phyloP scores from a whole-genome alignment of 768 basidiomycete genomes.

The Bullera alba region DNA sequence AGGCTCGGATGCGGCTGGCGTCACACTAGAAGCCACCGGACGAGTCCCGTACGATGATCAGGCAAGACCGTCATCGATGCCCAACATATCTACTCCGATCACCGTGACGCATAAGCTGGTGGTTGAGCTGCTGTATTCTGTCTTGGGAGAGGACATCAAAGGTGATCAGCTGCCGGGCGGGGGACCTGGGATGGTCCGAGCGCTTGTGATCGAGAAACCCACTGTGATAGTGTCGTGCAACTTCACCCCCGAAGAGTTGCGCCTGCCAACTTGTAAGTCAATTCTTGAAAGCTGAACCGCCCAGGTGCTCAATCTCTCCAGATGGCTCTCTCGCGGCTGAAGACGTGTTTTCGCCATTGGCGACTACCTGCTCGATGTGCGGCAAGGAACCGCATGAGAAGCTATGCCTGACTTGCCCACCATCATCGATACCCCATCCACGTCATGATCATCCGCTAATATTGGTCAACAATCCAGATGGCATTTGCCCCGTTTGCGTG shows the following conservation, averaged over 20 bases:
- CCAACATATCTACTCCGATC: conserved; percentile 11
- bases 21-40: conserved; percentile 13
- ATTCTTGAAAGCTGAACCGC: too few species aligned
- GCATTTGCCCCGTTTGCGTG: not conserved
- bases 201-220: conserved; percentile 22
- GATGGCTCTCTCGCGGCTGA: not conserved
- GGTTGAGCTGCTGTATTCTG: conserved; percentile 32
- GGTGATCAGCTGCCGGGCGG: conserved; percentile 11
- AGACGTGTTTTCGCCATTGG: not conserved
- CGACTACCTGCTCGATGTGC: not conserved
- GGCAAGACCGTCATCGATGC: conserved; percentile 24
- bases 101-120: conserved; percentile 19
- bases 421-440: not conserved
- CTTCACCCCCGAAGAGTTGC: not conserved
- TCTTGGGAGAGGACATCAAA: conserved; percentile 20
- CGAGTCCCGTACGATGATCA: conserved; percentile 28
- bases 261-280: not conserved
- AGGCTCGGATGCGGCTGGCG: conserved; percentile 10
- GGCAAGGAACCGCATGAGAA: not conserved
- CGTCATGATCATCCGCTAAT: conserved; percentile 1
- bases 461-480: not conserved
- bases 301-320: not conserved
- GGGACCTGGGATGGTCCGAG: conserved; percentile 23
- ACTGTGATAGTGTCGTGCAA: conserved; percentile 1
- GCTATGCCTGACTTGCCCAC: not conserved